Conservation (phyloP, 2,329 filamentous ascomycete genomes). For the Fusarium multiceps region DNA sequence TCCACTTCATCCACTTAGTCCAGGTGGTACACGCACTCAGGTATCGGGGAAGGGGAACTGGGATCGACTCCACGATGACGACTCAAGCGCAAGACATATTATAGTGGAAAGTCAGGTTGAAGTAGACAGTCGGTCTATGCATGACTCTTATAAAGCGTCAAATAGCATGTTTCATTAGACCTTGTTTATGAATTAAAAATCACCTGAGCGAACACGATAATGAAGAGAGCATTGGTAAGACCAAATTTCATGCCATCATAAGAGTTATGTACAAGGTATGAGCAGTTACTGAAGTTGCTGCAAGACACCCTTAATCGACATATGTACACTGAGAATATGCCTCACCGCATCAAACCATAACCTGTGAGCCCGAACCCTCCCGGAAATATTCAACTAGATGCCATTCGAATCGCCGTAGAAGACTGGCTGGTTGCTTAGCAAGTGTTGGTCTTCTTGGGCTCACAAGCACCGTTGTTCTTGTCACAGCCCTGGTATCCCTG, state of each 20-base stretch:
- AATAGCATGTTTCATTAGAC: background rate
- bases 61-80: conserved; percentile 18
- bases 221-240: too few relatives aligned
- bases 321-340: too few relatives aligned
- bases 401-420: too few relatives aligned
- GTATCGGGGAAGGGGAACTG: conserved; percentile 13
- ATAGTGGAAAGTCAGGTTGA: background rate
- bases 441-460: conserved; percentile 40
- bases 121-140: background rate
- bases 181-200: too few relatives aligned
- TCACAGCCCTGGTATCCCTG: conserved; percentile 48
- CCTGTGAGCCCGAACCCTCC: too few relatives aligned
- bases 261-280: too few relatives aligned
- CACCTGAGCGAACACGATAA: fast-evolving
- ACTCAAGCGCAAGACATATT: conserved; percentile 24
- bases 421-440: background rate
- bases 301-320: too few relatives aligned
- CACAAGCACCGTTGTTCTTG: conserved; percentile 46
- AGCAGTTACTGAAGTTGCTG: too few relatives aligned
- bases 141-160: background rate
- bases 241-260: too few relatives aligned
- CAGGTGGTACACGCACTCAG: conserved; percentile 4
- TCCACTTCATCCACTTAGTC: background rate
- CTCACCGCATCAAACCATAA: too few relatives aligned
- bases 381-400: too few relatives aligned